Base-by-base conservation (phyloP, 2,329 filamentous ascomycete genomes). In the Diplodia intermedia region DNA sequence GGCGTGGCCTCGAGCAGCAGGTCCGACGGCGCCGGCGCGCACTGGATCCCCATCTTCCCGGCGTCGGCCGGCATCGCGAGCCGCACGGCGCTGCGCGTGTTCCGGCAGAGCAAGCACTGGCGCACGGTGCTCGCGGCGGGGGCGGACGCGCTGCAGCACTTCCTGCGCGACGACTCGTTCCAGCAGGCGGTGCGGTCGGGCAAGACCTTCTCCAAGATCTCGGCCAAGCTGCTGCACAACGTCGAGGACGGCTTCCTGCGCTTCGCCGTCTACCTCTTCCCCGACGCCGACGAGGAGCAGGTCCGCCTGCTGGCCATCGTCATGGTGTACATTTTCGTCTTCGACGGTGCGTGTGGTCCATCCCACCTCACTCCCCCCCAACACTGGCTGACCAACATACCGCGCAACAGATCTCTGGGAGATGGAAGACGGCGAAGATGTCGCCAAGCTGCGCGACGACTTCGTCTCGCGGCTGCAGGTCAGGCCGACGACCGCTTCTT, bases 311-410 rank as follows among this genome's bases (percentile, higher is more conserved):
- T 47, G 14, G 43, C 43, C 14, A 47, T 47, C n/a, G 43, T 47
- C n/a, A 47, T 47, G 43, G 43, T 47, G 43, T 47, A 47, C n/a
- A 47, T 47, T n/a, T 47, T 47, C 14, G 43, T 47, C n/a, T 47
- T 47, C 14, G 43, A 47, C 43, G 43, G 43, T 47, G 43, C 14
- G 43, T 47, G n/a, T 15, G 6, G 7, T 11, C 5, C 31, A 33
- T 15, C 12, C 43, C 43, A 12, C 4, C n/a, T 47, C 23, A 23
- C 23, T 23, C 23, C 23, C 23, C 23, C 23, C 23, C 23, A 23
- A 23, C 23, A 2, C 23, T 23, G 23, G 23, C 23, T 23, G 23
- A 23, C 23, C 23, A 2, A 23, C 23, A n/a, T n/a, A n/a, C n/a
- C n/a, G n/a, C n/a, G n/a, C n/a, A 23, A 23, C 43, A 47, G 43